Conservation (phyloP, 768 basidiomycete species). For the Amanita inopinata region DNA sequence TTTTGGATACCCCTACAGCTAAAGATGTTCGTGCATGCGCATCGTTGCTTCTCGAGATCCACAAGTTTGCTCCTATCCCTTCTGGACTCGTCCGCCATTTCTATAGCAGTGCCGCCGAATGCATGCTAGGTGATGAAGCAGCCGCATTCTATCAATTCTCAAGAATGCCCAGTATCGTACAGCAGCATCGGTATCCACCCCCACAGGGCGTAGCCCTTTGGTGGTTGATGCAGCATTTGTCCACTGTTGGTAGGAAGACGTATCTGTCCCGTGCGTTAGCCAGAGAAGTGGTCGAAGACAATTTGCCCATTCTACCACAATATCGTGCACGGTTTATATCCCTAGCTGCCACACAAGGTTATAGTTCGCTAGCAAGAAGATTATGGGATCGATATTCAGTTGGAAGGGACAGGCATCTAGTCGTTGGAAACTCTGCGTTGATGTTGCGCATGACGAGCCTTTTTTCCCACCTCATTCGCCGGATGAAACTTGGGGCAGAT, state of each 20-base stretch:
- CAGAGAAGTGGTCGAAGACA: conserved; percentile 33
- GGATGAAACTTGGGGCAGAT: conserved; percentile 11
- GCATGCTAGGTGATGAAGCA: conserved; percentile 25
- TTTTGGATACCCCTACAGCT: conserved; percentile 26
- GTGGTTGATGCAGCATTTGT: conserved; percentile 46
- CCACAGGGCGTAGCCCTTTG: conserved; percentile 36
- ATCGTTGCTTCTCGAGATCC: conserved; percentile 31
- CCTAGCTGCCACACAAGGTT: conserved; percentile 34
- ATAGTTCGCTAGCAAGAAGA: conserved; percentile 34
- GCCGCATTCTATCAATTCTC: conserved; percentile 37
- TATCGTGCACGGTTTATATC: conserved; percentile 43
- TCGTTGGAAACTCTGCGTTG: conserved; percentile 35
- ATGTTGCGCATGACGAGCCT: conserved; percentile 44
- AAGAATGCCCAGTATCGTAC: conserved; percentile 22
- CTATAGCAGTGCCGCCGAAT: conserved; percentile 29
- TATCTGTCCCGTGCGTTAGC: conserved; percentile 42
- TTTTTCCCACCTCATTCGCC: conserved; percentile 22
- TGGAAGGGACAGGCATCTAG: conserved; percentile 28
- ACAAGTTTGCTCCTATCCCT: conserved; percentile 29
- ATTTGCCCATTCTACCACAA: conserved; percentile 30
- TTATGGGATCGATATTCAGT: conserved; percentile 50
- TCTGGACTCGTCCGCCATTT: conserved; percentile 34
- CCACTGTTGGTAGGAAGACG: conserved; percentile 24
- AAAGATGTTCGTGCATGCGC: conserved; percentile 29
- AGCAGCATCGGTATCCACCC: conserved; percentile 33